Evolutionary conservation across 2,329 filamentous ascomycete genomes (phyloP).

Genomic region (Aspergillus melleus): DNA sequence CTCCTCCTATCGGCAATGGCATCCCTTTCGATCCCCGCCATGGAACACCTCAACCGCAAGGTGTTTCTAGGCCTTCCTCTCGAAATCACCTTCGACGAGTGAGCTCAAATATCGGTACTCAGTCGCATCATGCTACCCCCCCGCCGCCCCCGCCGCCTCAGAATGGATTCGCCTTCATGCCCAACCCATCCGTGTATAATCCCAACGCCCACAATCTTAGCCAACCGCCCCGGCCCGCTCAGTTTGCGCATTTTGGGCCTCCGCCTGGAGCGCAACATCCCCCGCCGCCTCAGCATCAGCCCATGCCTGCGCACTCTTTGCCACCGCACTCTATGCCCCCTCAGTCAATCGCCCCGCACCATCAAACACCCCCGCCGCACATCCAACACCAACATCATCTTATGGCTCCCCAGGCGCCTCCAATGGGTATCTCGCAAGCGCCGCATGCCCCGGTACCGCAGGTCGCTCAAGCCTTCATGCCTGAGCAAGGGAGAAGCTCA

Average conservation of each 20-base stretch:
- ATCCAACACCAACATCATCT: conserved; percentile 45
- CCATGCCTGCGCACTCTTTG: conserved; percentile 26
- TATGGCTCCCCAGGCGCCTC: conserved; percentile 25
- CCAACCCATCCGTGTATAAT: conserved; percentile 83
- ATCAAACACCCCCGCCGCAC: conserved; percentile 42
- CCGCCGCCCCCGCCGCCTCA: conserved; percentile 56
- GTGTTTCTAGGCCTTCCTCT: conserved; percentile 74
- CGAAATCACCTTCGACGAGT: conserved; percentile 75
- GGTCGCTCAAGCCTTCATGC: conserved; percentile 68
- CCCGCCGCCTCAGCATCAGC: conserved; percentile 29
- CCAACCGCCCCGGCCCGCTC: conserved; percentile 43
- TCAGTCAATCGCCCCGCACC: conserved; percentile 44
- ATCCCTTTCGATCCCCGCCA: conserved; percentile 70
- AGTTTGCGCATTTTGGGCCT: conserved; percentile 42
- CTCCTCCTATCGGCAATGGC: conserved; percentile 81
- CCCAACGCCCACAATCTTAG: conserved; percentile 50
- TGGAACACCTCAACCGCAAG: conserved; percentile 78
- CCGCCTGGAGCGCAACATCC: conserved; percentile 39
- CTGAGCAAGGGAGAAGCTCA: conserved; percentile 73
- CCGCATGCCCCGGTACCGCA: conserved; percentile 48
- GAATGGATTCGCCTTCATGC: conserved; percentile 80
- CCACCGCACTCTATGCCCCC: conserved; percentile 30
- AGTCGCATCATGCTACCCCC: conserved; percentile 61
- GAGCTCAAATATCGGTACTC: conserved; percentile 71
- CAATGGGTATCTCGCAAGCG: conserved; percentile 34